Base-by-base conservation (phyloP, 495 filamentous ascomycete genomes). In the Trypethelium eluteriae region DNA sequence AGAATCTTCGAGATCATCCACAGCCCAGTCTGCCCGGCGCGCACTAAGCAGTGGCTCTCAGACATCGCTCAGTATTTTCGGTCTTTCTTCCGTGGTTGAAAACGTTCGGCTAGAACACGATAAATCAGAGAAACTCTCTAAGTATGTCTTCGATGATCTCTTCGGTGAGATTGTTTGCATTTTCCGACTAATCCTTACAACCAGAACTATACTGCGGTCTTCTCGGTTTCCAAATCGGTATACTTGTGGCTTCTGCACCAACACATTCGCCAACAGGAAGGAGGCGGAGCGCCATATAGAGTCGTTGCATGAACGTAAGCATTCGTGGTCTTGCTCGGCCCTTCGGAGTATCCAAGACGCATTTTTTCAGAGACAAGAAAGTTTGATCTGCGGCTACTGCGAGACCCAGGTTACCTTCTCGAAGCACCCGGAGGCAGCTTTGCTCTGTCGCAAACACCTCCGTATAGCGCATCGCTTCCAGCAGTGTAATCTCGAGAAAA, bases 321-420 rank as follows among this genome's bases (percentile, higher is more conserved):
- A 59, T 59, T 59, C 53, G 5, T 59, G 53, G 53, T 59, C 53
- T 36, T 59, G 53, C 53, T 59, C 53, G 36, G 53, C 53, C 18
- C 25, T 59, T 14, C n/a, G 53, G 6, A 59, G 53, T 36, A 36
- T 59, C 7, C 53, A 36, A 18, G 53, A 59, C 18, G 53, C 53
- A 34, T 59, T 35, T 32, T 59, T 59, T 14, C 53, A 35, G 18
- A 59, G 18, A 18, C 11, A 18, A 59, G 53, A 59, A 35, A 32
- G 53, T 36, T 36, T 59, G 4, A 59, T 59, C 7, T 59, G 53
- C 36, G 32, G 53, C 32, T 59, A 59, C 32, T 59, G 53, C 32
- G 32, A 59, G 2, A 59, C 53, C 11, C 53, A 59, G 32, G 53
- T 59, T 7, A 14, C 53, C 53, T 36, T 59, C 14, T 59, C 53